Evolutionary conservation across 306 rosid species (phyloP).

Genomic region (Datisca glomerata): DNA sequence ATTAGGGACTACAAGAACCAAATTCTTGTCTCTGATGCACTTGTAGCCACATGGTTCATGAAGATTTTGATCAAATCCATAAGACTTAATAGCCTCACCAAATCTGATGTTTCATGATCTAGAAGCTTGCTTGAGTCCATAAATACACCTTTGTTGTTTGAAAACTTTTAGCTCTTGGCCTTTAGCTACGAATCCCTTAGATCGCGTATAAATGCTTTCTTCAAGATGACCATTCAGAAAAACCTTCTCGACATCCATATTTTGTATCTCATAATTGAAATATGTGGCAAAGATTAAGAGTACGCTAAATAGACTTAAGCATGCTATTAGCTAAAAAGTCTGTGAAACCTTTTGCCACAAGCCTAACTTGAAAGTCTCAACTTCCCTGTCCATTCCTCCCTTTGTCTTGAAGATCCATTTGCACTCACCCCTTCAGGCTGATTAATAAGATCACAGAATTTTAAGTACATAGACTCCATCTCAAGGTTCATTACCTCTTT

Average conservation of each 20-base stretch:
- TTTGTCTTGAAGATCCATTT: no score
- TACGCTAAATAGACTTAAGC: not conserved
- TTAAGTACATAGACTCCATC: no score
- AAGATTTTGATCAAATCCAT: not conserved
- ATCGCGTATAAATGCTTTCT: not conserved
- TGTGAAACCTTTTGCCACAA: no score
- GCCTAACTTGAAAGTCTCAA: no score
- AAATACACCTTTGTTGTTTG: not conserved
- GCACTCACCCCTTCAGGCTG: no score
- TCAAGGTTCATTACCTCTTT: no score
- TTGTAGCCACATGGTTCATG: not conserved
- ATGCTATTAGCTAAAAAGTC: no score
- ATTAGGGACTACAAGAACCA: not conserved
- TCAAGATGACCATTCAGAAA: not conserved
- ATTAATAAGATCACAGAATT: no score
- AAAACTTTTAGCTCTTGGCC: not conserved
- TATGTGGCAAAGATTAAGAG: not conserved
- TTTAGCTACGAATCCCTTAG: not conserved
- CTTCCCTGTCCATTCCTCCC: no score
- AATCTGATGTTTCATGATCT: not conserved
- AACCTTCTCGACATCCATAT: not conserved
- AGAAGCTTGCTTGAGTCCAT: not conserved
- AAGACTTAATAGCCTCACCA: not conserved
- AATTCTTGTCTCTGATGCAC: not conserved
- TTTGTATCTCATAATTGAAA: not conserved